These are phyloP conservation scores for Candida pseudoglaebosa DNA, from an alignment of 805 yeast genomes.

Conservation along the genomic window DNA sequence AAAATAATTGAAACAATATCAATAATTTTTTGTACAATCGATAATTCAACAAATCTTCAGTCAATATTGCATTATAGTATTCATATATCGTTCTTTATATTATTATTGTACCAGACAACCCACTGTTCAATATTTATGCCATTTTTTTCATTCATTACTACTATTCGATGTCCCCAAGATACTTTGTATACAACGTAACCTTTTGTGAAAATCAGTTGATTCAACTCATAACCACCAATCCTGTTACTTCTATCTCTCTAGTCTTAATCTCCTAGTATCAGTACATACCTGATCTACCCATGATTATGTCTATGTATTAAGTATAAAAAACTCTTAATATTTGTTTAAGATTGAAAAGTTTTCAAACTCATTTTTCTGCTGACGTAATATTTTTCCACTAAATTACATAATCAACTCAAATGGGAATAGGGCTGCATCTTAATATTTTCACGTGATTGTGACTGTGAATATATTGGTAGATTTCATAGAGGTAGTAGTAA, in stretches of 20 bases:
- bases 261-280: neutral
- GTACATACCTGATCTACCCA: slow-evolving; percentile 68
- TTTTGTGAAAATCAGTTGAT: too few relatives aligned
- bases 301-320: slow-evolving; percentile 26
- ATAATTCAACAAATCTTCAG: too few relatives aligned
- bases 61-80: too few relatives aligned
- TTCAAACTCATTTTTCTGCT: neutral
- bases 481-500: neutral
- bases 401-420: neutral
- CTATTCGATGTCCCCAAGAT: too few relatives aligned
- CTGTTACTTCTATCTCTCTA: neutral
- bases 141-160: too few relatives aligned
- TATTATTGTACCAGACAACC: too few relatives aligned
- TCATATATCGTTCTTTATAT: too few relatives aligned
- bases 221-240: neutral
- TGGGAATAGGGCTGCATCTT: neutral
- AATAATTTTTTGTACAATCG: too few relatives aligned
- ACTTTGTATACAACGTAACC: too few relatives aligned
- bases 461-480: neutral
- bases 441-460: neutral
- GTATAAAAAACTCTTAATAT: slow-evolving; percentile 4
- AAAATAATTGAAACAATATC: too few relatives aligned
- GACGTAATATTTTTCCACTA: neutral
- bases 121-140: too few relatives aligned
- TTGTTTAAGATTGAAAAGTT: slow-evolving; percentile 2